A percentile compares a stretch with the other conserved stretches of the same genome.
Conservation (phyloP, 2,329 filamentous ascomycete species). For the Pestalotiopsis sp. region DNA sequence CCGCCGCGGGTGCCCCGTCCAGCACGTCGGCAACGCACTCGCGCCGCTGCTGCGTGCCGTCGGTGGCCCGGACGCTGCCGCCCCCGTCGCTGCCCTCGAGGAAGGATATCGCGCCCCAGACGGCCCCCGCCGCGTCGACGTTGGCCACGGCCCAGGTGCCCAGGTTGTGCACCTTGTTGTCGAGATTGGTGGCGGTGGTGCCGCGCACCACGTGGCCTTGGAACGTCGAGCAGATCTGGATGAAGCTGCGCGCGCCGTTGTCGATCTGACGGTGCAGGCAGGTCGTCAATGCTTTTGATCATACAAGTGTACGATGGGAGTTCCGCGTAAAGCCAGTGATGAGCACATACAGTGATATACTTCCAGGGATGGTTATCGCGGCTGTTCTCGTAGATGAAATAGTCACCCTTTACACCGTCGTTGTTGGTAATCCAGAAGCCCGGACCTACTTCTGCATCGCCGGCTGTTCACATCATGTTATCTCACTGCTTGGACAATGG, state of each 20-base stretch:
- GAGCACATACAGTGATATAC: constrained; percentile 21
- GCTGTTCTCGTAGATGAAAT: constrained; percentile 27
- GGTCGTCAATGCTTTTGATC: neutral
- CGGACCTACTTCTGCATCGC: constrained; percentile 20
- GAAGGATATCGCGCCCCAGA: constrained; percentile 23
- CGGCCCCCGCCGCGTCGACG: constrained; percentile 17
- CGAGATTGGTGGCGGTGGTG: constrained; percentile 18
- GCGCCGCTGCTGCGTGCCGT: constrained; percentile 14
- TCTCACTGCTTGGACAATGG: neutral
- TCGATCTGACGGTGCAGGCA: constrained; percentile 16
- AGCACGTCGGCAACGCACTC: constrained; percentile 21
- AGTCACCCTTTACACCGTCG: constrained; percentile 21
- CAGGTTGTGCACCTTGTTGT: constrained; percentile 21
- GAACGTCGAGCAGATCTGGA: constrained; percentile 26
- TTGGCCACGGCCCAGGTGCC: constrained; percentile 25
- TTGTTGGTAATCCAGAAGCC: constrained; percentile 25
- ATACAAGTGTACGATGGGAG: too few species aligned
- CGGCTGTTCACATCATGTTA: neutral
- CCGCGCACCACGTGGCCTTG: constrained; percentile 27
- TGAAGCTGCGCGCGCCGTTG: constrained; percentile 20
- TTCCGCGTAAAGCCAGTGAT: neutral
- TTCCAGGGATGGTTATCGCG: constrained; percentile 27
- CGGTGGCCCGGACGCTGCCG: constrained; percentile 18
- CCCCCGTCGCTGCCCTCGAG: constrained; percentile 24
- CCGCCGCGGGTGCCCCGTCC: constrained; percentile 14